phyloP scores from a whole-genome alignment of 129 eudicot genomes.

The Silybum marianum region DNA sequence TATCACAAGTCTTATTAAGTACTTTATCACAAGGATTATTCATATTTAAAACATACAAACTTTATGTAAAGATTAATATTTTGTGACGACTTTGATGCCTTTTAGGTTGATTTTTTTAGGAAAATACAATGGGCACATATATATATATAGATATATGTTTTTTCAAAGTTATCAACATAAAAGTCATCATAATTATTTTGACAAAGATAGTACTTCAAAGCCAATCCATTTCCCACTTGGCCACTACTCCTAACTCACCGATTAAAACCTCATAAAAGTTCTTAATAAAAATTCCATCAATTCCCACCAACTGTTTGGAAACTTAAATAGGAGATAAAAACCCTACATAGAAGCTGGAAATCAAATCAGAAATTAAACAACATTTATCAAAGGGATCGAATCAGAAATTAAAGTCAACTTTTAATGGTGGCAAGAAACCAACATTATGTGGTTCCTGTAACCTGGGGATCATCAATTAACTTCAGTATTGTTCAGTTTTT shows the following conservation, averaged over 20 bases:
- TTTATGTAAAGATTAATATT: no score
- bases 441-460: slow-evolving; percentile 30
- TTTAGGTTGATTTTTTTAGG: background rate
- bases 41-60: background rate
- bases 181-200: slow-evolving; percentile 5
- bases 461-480: slow-evolving; percentile 54
- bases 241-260: slow-evolving; percentile 41
- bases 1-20: no score
- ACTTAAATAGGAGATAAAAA: slow-evolving; percentile 38
- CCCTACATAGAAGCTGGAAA: slow-evolving; percentile 21
- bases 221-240: slow-evolving; percentile 33
- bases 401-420: background rate
- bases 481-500: slow-evolving; percentile 61
- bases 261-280: slow-evolving; percentile 3
- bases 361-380: background rate
- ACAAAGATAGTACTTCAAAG: slow-evolving; percentile 22
- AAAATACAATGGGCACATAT: background rate
- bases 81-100: background rate
- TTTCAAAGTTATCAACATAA: background rate
- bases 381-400: background rate
- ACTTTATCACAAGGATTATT: no score
- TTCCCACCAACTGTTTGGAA: slow-evolving; percentile 42
- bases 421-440: slow-evolving; percentile 47
- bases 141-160: background rate
- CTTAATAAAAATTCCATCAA: background rate